phyloP scores from a whole-genome alignment of 2,329 filamentous ascomycete species.

The Parafenestella ontariensis region DNA sequence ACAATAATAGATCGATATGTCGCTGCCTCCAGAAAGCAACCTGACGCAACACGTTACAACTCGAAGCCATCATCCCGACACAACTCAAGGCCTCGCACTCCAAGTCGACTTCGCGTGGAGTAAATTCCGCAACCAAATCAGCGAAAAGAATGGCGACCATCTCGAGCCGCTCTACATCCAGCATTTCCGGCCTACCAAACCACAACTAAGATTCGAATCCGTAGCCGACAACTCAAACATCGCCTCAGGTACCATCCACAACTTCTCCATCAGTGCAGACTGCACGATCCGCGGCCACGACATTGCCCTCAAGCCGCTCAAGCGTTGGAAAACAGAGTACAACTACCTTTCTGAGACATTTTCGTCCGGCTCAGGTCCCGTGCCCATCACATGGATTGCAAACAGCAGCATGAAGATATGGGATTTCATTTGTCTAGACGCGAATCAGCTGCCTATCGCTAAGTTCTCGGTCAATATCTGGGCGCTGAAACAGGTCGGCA shows the following conservation, averaged over 20 bases:
- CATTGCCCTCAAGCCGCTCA: slow-evolving; percentile 25
- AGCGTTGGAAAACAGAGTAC: slow-evolving; percentile 27
- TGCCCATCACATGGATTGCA: slow-evolving; percentile 22
- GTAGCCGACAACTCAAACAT: slow-evolving; percentile 6
- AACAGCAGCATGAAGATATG: slow-evolving; percentile 22
- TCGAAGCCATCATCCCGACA: neutral
- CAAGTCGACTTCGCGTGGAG: slow-evolving; percentile 28
- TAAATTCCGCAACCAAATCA: slow-evolving; percentile 26
- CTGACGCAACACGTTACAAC: neutral
- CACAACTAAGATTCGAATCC: slow-evolving; percentile 22
- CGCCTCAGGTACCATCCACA: slow-evolving; percentile 22
- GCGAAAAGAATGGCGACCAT: slow-evolving; percentile 12
- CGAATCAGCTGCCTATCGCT: slow-evolving; percentile 23
- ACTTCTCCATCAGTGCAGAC: slow-evolving; percentile 21
- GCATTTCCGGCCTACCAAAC: slow-evolving; percentile 26
- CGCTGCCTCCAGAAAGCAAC: neutral
- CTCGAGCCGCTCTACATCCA: slow-evolving; percentile 25
- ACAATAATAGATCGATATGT: neutral
- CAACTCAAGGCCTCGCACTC: slow-evolving; percentile 13
- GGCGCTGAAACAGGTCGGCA: slow-evolving; percentile 27
- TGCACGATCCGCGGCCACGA: slow-evolving; percentile 19
- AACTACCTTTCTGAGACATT: slow-evolving; percentile 27
- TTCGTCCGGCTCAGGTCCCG: slow-evolving; percentile 4
- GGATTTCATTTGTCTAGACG: slow-evolving; percentile 28
- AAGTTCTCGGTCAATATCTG: slow-evolving; percentile 25